Evolutionary conservation across 805 yeast species (phyloP).

Genomic region (Hermanozyma aechmeae): DNA sequence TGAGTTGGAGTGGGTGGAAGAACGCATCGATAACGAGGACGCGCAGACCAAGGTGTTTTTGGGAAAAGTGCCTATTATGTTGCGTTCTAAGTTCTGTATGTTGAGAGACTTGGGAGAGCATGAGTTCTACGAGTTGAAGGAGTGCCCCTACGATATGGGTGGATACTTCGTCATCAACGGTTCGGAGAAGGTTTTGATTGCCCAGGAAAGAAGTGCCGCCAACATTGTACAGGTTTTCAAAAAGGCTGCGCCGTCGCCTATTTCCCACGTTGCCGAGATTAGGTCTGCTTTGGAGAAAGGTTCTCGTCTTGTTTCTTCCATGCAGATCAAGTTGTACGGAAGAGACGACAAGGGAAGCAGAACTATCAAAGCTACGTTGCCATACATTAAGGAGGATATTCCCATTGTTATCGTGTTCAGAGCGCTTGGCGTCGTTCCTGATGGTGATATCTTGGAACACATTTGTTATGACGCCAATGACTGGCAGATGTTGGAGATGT

Average conservation of each 20-base stretch:
- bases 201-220: constrained; percentile 98
- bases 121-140: constrained; percentile 90
- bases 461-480: constrained; percentile 96
- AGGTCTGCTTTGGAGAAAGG: constrained; percentile 97
- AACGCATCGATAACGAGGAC: constrained; percentile 44
- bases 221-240: constrained; percentile 97
- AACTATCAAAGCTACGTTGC: constrained; percentile 91
- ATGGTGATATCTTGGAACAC: constrained; percentile 97
- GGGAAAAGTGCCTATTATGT: constrained; percentile 97
- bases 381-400: constrained; percentile 92
- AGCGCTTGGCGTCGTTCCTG: constrained; percentile 97
- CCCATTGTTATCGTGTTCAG: constrained; percentile 96
- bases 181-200: constrained; percentile 94
- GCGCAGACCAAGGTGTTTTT: constrained; percentile 68
- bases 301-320: constrained; percentile 83
- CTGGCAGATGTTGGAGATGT: constrained; percentile 99
- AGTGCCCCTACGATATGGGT: constrained; percentile 99
- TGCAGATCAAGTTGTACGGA: constrained; percentile 88
- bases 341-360: constrained; percentile 68
- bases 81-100: constrained; percentile 92
- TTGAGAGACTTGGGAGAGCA: constrained; percentile 83
- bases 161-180: constrained; percentile 98
- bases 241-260: constrained; percentile 95
- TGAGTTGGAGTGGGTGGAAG: constrained; percentile 47
- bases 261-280: constrained; percentile 92